Conservation (phyloP, 2,329 filamentous ascomycete genomes). For the Ophiostoma sp. region DNA sequence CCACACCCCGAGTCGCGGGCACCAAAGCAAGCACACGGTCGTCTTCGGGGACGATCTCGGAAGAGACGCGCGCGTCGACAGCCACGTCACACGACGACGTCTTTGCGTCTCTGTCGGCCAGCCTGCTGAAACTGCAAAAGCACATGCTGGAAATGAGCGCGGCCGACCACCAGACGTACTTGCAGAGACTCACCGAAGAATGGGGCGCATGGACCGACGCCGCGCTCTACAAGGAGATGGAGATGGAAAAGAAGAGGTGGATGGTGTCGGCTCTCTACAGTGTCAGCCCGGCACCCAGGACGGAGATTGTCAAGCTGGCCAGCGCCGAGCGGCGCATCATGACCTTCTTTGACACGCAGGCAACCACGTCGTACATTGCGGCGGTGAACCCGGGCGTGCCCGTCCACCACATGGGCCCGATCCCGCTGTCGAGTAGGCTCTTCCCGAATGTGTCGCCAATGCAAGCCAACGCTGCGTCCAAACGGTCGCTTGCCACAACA, state of each 20-base stretch:
- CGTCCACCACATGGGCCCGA: constrained; percentile 45
- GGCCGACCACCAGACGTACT: constrained; percentile 47
- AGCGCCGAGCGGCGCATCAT: constrained; percentile 36
- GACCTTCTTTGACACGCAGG: constrained; percentile 48
- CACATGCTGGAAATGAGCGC: constrained; percentile 53
- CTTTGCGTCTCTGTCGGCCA: constrained; percentile 30
- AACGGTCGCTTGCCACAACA: constrained; percentile 37
- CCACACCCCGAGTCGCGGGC: constrained; percentile 14
- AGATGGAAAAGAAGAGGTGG: constrained; percentile 40
- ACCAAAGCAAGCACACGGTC: constrained; percentile 10
- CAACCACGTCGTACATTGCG: constrained; percentile 47
- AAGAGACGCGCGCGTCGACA: constrained; percentile 11
- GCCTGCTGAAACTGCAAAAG: constrained; percentile 42
- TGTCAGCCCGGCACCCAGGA: constrained; percentile 37
- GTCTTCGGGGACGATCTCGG: background rate
- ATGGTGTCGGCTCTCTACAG: constrained; percentile 42
- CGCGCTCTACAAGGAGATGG: constrained; percentile 47
- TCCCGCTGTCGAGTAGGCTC: constrained; percentile 37
- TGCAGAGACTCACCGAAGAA: constrained; percentile 51
- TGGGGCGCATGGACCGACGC: constrained; percentile 47
- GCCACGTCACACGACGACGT: constrained; percentile 19
- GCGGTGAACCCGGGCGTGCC: constrained; percentile 39
- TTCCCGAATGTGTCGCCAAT: constrained; percentile 41
- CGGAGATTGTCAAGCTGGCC: constrained; percentile 18
- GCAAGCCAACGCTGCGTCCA: constrained; percentile 34